A percentile compares a stretch with the other conserved stretches of the same genome.
phyloP scores from a whole-genome alignment of 805 yeast species.

The Monosporozyma aquatica region DNA sequence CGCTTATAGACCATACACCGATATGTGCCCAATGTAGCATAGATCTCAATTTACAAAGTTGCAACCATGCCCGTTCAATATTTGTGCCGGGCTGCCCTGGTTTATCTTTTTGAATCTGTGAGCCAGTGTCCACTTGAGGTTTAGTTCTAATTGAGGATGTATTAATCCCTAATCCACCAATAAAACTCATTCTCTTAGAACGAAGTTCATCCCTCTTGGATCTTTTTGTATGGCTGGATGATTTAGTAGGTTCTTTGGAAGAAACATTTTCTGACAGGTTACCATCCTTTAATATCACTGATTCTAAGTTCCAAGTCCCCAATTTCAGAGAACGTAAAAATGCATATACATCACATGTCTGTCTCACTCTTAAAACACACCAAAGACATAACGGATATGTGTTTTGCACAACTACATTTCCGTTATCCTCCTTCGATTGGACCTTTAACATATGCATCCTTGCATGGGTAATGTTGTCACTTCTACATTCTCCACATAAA shows the following conservation, averaged over 20 bases:
- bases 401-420: constrained; percentile 21
- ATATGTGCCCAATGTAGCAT: constrained; percentile 76
- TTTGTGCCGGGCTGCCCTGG: constrained; percentile 27
- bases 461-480: constrained; percentile 64
- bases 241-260: constrained; percentile 1
- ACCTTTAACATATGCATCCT: constrained; percentile 62
- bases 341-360: constrained; percentile 75
- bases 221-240: background rate
- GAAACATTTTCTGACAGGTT: constrained; percentile 9
- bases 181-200: constrained; percentile 20
- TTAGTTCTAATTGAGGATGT: constrained; percentile 4
- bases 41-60: constrained; percentile 52
- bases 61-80: constrained; percentile 52
- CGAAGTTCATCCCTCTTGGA: background rate
- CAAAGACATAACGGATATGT: constrained; percentile 70
- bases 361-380: constrained; percentile 71
- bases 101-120: constrained; percentile 11
- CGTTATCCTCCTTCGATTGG: constrained; percentile 29
- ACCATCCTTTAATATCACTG: constrained; percentile 23
- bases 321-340: constrained; percentile 56
- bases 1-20: constrained; percentile 63
- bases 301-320: constrained; percentile 51
- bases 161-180: constrained; percentile 17
- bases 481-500: constrained; percentile 72
- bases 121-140: constrained; percentile 11